phyloP scores from a whole-genome alignment of 2,329 filamentous ascomycete species.

The Talaromyces verruculosus region DNA sequence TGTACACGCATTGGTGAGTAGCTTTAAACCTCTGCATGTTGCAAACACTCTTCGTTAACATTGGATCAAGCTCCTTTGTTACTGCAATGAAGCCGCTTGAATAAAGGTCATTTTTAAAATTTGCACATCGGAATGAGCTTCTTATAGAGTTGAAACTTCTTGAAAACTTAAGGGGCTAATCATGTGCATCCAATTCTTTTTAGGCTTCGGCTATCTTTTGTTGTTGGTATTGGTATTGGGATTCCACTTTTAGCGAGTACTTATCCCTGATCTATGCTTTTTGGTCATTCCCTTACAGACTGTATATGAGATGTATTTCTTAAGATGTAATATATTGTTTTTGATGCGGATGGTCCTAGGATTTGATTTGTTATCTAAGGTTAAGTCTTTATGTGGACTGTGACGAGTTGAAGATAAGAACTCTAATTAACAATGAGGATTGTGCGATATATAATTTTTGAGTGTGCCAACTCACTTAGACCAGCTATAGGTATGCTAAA shows the following conservation, averaged over 20 bases:
- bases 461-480: too few relatives aligned
- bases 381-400: too few relatives aligned
- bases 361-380: too few relatives aligned
- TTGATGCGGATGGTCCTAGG: too few relatives aligned
- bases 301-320: too few relatives aligned
- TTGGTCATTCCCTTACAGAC: background rate
- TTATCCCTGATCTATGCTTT: background rate
- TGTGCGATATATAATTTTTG: too few relatives aligned
- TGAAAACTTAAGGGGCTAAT: background rate
- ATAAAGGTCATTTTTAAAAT: background rate
- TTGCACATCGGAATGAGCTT: background rate
- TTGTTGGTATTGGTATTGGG: background rate
- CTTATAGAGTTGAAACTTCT: background rate
- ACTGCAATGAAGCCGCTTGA: slow-evolving; percentile 17
- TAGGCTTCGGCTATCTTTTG: background rate
- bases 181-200: background rate
- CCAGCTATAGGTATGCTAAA: too few relatives aligned
- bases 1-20: slow-evolving; percentile 31
- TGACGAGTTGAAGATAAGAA: too few relatives aligned
- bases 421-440: too few relatives aligned
- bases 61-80: slow-evolving; percentile 17
- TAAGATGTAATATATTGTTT: too few relatives aligned
- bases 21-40: background rate
- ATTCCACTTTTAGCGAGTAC: background rate
- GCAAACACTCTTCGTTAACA: background rate